These are phyloP conservation scores for Globisporangium rhizosaccharum DNA, from an alignment of 352 stramenopile genomes.

Conservation along the genomic window DNA sequence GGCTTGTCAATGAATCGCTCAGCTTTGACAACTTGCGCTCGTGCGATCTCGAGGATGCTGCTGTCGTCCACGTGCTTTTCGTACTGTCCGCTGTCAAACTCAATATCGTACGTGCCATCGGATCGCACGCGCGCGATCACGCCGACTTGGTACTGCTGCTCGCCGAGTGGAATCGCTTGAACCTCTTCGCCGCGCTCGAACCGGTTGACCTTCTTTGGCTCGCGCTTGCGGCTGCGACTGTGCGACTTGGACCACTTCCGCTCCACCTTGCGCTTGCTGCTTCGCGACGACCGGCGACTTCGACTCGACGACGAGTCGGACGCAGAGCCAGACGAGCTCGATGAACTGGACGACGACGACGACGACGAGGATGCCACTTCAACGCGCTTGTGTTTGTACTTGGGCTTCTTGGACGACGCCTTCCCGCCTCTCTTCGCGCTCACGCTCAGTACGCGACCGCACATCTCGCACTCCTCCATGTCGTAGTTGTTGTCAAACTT, in stretches of 20 bases:
- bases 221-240: constrained; percentile 17
- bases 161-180: constrained; percentile 46
- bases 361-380: background rate
- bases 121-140: constrained; percentile 42
- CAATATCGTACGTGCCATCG: constrained; percentile 59
- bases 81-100: constrained; percentile 52
- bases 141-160: constrained; percentile 42
- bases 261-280: constrained; percentile 25
- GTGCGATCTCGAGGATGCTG: constrained; percentile 34
- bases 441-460: constrained; percentile 30
- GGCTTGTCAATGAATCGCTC: constrained; percentile 15
- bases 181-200: constrained; percentile 59
- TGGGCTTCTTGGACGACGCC: constrained; percentile 18
- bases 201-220: constrained; percentile 18
- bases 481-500: constrained; percentile 80
- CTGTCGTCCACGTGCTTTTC: constrained; percentile 53
- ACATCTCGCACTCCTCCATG: constrained; percentile 65
- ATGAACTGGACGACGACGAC: background rate
- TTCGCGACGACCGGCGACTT: constrained; percentile 22
- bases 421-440: constrained; percentile 28
- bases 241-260: constrained; percentile 19
- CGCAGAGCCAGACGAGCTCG: constrained; percentile 18
- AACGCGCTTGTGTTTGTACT: constrained; percentile 16
- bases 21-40: constrained; percentile 27
- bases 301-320: constrained; percentile 27